Evolutionary conservation across 2,329 filamentous ascomycete genomes (phyloP).

Genomic region (Colletotrichum plurivorum): DNA sequence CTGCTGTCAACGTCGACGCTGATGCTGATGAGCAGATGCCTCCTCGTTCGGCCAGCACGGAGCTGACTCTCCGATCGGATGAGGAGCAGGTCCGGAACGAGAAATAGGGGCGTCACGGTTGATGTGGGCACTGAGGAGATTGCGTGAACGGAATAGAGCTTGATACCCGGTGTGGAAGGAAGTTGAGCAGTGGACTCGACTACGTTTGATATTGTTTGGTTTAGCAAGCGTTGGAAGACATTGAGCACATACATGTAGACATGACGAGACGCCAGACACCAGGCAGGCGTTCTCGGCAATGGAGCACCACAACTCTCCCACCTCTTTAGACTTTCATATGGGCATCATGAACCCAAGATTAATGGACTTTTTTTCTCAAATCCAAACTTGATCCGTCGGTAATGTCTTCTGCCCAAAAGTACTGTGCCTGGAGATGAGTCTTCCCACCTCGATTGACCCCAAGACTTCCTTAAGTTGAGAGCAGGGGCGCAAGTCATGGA

Average conservation of each 20-base stretch:
- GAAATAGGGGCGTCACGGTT: conserved; percentile 7
- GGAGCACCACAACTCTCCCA: background rate
- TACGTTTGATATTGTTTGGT: background rate
- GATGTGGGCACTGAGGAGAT: background rate
- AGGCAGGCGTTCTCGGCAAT: background rate
- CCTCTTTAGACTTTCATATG: too few relatives aligned
- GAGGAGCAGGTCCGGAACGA: conserved; percentile 24
- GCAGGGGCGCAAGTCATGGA: too few relatives aligned
- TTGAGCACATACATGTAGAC: too few relatives aligned
- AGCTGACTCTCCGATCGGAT: conserved; percentile 20
- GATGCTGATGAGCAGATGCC: background rate
- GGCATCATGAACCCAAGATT: too few relatives aligned
- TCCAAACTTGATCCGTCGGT: too few relatives aligned
- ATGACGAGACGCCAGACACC: too few relatives aligned
- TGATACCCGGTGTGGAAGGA: conserved; percentile 17
- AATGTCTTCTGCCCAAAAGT: too few relatives aligned
- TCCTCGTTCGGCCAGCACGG: conserved; percentile 16
- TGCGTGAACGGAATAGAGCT: background rate
- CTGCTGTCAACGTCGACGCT: background rate
- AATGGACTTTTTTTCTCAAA: too few relatives aligned
- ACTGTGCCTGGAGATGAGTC: too few relatives aligned
- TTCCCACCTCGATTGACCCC: too few relatives aligned
- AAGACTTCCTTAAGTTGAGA: too few relatives aligned
- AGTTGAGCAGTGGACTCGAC: background rate
- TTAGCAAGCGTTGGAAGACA: background rate